Conservation (phyloP, 345 rosid species). For the Cochlearia excelsa region DNA sequence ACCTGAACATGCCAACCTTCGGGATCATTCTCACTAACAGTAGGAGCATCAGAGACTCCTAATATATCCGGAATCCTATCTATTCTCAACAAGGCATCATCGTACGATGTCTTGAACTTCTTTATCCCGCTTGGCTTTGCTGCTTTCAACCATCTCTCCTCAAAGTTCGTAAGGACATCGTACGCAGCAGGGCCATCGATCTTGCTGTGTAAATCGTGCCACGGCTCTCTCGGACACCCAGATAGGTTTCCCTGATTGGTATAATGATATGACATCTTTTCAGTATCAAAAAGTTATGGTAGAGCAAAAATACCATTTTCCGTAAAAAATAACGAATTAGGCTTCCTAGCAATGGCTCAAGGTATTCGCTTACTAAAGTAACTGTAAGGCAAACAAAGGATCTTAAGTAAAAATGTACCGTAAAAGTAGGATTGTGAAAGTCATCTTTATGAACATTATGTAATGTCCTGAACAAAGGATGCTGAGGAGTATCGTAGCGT, state of each 20-base stretch:
- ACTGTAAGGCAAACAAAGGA: slow-evolving; percentile 13
- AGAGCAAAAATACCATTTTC: not conserved
- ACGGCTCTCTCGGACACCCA: slow-evolving; percentile 87
- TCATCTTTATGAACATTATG: slow-evolving; percentile 57
- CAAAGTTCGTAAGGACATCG: slow-evolving; percentile 73
- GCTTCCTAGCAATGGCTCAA: slow-evolving; percentile 7
- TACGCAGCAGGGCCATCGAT: slow-evolving; percentile 93
- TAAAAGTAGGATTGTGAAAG: slow-evolving; percentile 50
- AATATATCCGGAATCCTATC: slow-evolving; percentile 77
- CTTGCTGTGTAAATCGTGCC: slow-evolving; percentile 85
- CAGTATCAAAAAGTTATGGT: slow-evolving; percentile 5
- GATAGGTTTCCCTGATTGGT: slow-evolving; percentile 52
- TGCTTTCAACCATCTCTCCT: slow-evolving; percentile 84
- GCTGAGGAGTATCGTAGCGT: slow-evolving; percentile 63
- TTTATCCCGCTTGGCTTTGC: slow-evolving; percentile 67
- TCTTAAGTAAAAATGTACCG: slow-evolving; percentile 42
- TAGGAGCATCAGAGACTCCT: slow-evolving; percentile 49
- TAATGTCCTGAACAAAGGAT: slow-evolving; percentile 55
- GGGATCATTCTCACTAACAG: slow-evolving; percentile 44
- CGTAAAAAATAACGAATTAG: not conserved
- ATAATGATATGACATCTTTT: not conserved
- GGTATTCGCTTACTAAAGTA: slow-evolving; percentile 8
- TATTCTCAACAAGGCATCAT: slow-evolving; percentile 68
- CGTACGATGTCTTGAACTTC: slow-evolving; percentile 55
- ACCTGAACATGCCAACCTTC: slow-evolving; percentile 93